Conservation (phyloP, 106 monocot species). For the Dioscorea zingiberensis region DNA sequence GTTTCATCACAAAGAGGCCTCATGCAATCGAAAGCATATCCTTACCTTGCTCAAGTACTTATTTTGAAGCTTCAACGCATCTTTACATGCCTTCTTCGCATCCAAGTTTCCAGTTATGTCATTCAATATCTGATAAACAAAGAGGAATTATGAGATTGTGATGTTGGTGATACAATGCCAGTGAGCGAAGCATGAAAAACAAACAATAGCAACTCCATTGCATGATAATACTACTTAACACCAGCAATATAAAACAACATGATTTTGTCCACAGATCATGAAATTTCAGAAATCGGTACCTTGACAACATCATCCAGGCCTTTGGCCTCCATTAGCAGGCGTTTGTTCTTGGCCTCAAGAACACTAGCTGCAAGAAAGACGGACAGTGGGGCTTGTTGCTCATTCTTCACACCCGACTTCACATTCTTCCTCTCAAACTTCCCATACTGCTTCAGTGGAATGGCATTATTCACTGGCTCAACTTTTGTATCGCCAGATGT, state of each 20-base stretch:
- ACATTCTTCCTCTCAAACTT: slow-evolving; percentile 69
- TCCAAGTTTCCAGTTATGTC: slow-evolving; percentile 61
- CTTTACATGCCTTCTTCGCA: slow-evolving; percentile 56
- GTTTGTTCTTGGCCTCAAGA: slow-evolving; percentile 61
- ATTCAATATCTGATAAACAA: slow-evolving; percentile 42
- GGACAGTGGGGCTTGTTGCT: slow-evolving; percentile 32
- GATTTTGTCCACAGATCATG: neutral
- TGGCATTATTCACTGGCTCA: slow-evolving; percentile 7
- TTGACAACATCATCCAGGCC: slow-evolving; percentile 84
- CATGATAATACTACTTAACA: neutral
- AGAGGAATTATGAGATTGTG: neutral
- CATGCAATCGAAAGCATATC: neutral
- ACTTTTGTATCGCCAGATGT: neutral
- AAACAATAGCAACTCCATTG: neutral
- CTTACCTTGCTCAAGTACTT: slow-evolving; percentile 43
- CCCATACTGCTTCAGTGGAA: slow-evolving; percentile 44
- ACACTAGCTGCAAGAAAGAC: slow-evolving; percentile 76
- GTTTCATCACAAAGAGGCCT: too few species aligned
- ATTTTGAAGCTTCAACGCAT: slow-evolving; percentile 50
- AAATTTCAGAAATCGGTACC: slow-evolving; percentile 34
- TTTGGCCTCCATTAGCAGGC: slow-evolving; percentile 62
- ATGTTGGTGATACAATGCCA: neutral
- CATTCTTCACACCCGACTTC: slow-evolving; percentile 17
- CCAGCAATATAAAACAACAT: neutral
- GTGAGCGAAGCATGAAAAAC: neutral